Percentiles rank a stretch among this genome's conserved stretches.
These are phyloP conservation scores for Arbutus unedo DNA, from an alignment of 148 eudicot genomes.

Conservation along the genomic window DNA sequence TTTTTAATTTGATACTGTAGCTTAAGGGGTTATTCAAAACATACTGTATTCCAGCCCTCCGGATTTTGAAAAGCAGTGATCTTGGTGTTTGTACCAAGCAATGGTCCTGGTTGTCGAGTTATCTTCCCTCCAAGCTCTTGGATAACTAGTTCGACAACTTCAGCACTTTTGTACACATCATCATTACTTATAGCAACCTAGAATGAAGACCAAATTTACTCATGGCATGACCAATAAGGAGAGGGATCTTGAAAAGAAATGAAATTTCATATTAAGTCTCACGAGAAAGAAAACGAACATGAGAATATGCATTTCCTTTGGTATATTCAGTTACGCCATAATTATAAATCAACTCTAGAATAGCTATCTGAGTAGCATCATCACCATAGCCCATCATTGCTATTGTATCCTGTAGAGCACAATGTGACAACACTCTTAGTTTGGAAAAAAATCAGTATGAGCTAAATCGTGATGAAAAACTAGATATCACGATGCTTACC, in stretches of 20 bases:
- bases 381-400: not conserved
- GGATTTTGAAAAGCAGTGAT: constrained; percentile 80
- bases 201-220: constrained; percentile 10
- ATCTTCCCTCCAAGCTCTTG: constrained; percentile 93
- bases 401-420: not conserved
- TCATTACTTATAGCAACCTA: constrained; percentile 86
- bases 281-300: constrained; percentile 15
- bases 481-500: constrained; percentile 31
- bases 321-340: constrained; percentile 82
- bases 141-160: constrained; percentile 60
- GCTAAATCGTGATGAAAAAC: not conserved
- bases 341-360: constrained; percentile 46
- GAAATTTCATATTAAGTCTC: not conserved
- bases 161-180: constrained; percentile 90
- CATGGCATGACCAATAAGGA: not conserved
- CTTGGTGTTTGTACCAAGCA: constrained; percentile 84
- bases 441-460: too few species aligned
- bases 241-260: not conserved
- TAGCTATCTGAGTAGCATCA: not conserved
- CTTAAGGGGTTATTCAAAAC: not conserved
- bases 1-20: not conserved
- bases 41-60: constrained; percentile 34
- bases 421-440: not conserved
- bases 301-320: constrained; percentile 94
- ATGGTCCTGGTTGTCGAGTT: constrained; percentile 75